A percentile compares a stretch with the other conserved stretches of the same genome.
These are phyloP conservation scores for Lactarius akahatsu DNA, from an alignment of 768 basidiomycete genomes.

Conservation along the genomic window DNA sequence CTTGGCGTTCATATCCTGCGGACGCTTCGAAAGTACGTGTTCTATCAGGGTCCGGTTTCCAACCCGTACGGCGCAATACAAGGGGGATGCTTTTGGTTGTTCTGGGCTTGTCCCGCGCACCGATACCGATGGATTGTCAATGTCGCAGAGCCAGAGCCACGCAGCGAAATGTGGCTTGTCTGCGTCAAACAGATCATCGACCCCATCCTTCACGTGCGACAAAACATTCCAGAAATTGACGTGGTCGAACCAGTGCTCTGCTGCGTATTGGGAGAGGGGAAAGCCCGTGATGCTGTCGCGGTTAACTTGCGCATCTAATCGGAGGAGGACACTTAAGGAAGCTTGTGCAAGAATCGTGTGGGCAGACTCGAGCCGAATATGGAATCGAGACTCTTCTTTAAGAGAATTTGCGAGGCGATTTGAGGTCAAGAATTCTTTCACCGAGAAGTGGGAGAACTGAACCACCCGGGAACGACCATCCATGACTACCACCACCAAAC, in stretches of 20 bases:
- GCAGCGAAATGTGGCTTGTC: neutral
- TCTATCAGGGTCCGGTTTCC: neutral
- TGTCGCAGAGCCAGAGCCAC: neutral
- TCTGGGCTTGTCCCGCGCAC: neutral
- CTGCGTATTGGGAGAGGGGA: neutral
- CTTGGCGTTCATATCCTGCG: neutral
- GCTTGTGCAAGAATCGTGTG: neutral
- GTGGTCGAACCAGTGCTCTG: neutral
- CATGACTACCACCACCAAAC: too few relatives aligned
- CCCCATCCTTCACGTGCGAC: neutral
- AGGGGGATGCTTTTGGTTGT: neutral
- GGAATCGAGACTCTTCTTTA: too few relatives aligned
- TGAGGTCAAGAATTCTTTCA: neutral
- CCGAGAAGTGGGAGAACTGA: too few relatives aligned
- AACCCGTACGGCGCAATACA: neutral
- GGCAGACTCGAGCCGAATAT: neutral
- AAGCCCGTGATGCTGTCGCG: neutral
- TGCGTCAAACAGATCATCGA: neutral
- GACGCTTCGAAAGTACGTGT: neutral
- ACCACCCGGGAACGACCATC: too few relatives aligned
- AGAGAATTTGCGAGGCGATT: neutral
- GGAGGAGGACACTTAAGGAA: neutral
- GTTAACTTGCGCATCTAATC: neutral
- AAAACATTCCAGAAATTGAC: neutral
- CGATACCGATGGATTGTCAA: too few relatives aligned